A percentile compares a stretch with the other conserved stretches of the same genome.
Conservation (phyloP, 495 filamentous ascomycete genomes). For the Talaromyces trachyspermus region DNA sequence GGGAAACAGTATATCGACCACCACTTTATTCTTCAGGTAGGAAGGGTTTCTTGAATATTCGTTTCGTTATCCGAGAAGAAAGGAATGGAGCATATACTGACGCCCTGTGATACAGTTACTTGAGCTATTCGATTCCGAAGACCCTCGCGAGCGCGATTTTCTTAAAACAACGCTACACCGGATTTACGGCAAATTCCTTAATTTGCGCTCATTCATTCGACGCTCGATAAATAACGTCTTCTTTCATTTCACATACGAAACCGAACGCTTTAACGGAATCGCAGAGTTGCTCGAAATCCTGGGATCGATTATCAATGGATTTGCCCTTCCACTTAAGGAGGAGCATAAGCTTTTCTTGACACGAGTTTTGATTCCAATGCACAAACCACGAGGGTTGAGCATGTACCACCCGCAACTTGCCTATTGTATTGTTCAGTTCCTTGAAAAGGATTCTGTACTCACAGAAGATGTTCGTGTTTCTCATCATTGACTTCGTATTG, state of each 20-base stretch:
- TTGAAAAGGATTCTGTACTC: constrained; percentile 94
- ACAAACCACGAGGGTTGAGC: constrained; percentile 98
- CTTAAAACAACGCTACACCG: constrained; percentile 96
- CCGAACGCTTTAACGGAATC: constrained; percentile 96
- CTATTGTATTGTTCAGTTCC: constrained; percentile 98
- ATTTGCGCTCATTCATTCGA: constrained; percentile 92
- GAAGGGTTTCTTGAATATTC: constrained; percentile 10
- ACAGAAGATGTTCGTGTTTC: constrained; percentile 75
- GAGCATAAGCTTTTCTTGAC: constrained; percentile 99
- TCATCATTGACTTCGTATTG: background rate
- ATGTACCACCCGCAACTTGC: constrained; percentile 99
- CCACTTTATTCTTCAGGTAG: constrained; percentile 88
- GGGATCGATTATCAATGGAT: constrained; percentile 98
- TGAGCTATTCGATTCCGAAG: constrained; percentile 98
- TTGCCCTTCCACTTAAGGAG: constrained; percentile 94
- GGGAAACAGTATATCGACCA: constrained; percentile 99
- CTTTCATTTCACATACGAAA: constrained; percentile 99
- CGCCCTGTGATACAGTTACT: constrained; percentile 50
- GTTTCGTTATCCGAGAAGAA: too few species aligned
- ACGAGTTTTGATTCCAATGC: constrained; percentile 81
- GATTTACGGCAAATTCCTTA: constrained; percentile 99
- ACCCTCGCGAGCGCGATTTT: constrained; percentile 94
- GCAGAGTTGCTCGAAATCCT: constrained; percentile 95
- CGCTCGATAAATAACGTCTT: constrained; percentile 99
- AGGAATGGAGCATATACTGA: constrained; percentile 9